Percentiles rank a stretch among this genome's conserved stretches.
Conservation (phyloP, 108 stramenopile species). For the Skeletonema potamos region DNA sequence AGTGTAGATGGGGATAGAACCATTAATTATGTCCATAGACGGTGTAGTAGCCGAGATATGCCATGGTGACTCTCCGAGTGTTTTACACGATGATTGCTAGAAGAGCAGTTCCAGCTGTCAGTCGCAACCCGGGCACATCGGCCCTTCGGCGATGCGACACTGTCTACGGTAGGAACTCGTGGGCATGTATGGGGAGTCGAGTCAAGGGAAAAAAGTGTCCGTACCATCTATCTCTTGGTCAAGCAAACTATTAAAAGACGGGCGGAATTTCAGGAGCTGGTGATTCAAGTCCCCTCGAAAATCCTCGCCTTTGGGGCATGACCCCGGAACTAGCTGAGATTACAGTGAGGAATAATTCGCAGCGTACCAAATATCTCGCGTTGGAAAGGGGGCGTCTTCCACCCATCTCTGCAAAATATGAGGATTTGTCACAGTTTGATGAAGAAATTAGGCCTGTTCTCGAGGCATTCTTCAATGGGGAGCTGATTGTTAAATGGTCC, state of each 20-base stretch:
- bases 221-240: slow-evolving; percentile 1
- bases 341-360: not conserved
- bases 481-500: not conserved
- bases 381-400: not conserved
- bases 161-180: not conserved
- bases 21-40: no score
- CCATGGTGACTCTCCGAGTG: no score
- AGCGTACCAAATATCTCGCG: not conserved
- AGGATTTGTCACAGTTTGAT: not conserved
- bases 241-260: not conserved
- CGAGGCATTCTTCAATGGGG: not conserved
- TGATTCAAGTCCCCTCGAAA: not conserved
- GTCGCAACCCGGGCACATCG: not conserved
- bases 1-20: no score
- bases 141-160: not conserved
- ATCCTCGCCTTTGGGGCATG: not conserved
- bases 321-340: not conserved
- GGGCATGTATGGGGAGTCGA: not conserved
- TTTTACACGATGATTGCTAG: no score
- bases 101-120: no score
- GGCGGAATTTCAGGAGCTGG: not conserved
- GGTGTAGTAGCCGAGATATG: no score
- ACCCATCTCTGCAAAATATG: not conserved
- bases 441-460: not conserved
- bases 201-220: not conserved